A percentile compares a stretch with the other conserved stretches of the same genome.
phyloP scores from a whole-genome alignment of 2,329 filamentous ascomycete species.

The Cadophora gregata region DNA sequence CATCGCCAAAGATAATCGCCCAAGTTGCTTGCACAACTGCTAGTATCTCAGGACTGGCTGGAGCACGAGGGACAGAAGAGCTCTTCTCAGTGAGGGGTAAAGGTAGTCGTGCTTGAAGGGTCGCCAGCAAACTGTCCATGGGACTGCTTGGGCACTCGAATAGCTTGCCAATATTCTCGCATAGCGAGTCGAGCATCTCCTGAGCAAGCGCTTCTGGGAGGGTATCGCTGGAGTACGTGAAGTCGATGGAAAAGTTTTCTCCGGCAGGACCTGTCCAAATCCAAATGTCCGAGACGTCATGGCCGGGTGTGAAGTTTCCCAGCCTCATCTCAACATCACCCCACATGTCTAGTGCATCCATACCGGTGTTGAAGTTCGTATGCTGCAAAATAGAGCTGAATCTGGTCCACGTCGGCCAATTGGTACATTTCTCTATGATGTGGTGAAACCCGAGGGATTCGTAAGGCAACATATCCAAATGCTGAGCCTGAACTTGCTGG shows the following conservation, averaged over 20 bases:
- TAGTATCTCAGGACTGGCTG: background rate
- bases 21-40: conserved; percentile 14
- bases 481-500: conserved; percentile 52
- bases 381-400: conserved; percentile 25
- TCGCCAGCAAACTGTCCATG: background rate
- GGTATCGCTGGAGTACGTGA: conserved; percentile 13
- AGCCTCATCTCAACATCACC: conserved; percentile 16
- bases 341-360: conserved; percentile 16
- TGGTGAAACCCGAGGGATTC: conserved; percentile 51
- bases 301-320: conserved; percentile 12
- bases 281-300: conserved; percentile 20
- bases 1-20: background rate
- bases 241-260: conserved; percentile 16
- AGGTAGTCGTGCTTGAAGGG: background rate
- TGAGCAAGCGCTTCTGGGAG: background rate
- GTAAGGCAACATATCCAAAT: conserved; percentile 40
- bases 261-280: conserved; percentile 14
- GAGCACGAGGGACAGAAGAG: background rate
- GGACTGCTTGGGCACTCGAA: background rate
- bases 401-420: conserved; percentile 22
- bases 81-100: background rate
- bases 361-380: conserved; percentile 18
- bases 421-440: conserved; percentile 42
- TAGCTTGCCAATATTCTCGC: conserved; percentile 7
- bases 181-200: conserved; percentile 11